Percentiles rank a stretch among this genome's conserved stretches.
Conservation (phyloP, 2,329 filamentous ascomycete genomes). For the Paracoccidioides brasiliensis region DNA sequence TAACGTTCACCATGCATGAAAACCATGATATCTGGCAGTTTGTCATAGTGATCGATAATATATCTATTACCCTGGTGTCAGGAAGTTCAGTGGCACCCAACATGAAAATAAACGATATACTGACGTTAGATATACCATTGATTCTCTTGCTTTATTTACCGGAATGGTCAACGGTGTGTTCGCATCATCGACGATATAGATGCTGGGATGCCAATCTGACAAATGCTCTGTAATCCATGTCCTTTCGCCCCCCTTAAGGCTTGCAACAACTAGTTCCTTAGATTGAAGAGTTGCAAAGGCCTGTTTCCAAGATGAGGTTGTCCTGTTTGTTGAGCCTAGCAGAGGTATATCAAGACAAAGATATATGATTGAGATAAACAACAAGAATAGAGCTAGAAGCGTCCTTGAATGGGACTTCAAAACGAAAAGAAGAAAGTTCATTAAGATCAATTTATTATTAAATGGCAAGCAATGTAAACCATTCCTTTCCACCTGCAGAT, state of each 20-base stretch:
- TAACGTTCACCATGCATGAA: constrained; percentile 31
- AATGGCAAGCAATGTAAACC: background rate
- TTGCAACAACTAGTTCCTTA: constrained; percentile 23
- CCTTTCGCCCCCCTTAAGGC: constrained; percentile 26
- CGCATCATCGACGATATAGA: constrained; percentile 43
- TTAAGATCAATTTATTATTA: background rate
- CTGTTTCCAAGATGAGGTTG: background rate
- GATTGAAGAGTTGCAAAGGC: background rate
- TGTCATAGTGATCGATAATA: constrained; percentile 32
- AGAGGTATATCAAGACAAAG: background rate
- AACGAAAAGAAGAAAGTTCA: background rate
- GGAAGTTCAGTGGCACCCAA: background rate
- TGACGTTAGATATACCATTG: constrained; percentile 32
- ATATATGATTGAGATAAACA: background rate
- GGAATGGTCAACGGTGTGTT: constrained; percentile 37
- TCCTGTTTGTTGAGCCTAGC: background rate
- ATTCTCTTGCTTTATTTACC: constrained; percentile 29
- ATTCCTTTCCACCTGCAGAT: too few species aligned
- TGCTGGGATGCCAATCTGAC: constrained; percentile 38
- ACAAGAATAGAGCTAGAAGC: background rate
- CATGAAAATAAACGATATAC: constrained; percentile 6
- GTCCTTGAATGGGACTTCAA: background rate
- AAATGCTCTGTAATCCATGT: constrained; percentile 27
- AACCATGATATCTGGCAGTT: constrained; percentile 29
- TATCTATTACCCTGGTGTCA: constrained; percentile 18